Percentiles rank a stretch among this genome's conserved stretches.
These are phyloP conservation scores for Elsinoe batatas DNA, from an alignment of 2,329 filamentous ascomycete genomes.

Conservation along the genomic window DNA sequence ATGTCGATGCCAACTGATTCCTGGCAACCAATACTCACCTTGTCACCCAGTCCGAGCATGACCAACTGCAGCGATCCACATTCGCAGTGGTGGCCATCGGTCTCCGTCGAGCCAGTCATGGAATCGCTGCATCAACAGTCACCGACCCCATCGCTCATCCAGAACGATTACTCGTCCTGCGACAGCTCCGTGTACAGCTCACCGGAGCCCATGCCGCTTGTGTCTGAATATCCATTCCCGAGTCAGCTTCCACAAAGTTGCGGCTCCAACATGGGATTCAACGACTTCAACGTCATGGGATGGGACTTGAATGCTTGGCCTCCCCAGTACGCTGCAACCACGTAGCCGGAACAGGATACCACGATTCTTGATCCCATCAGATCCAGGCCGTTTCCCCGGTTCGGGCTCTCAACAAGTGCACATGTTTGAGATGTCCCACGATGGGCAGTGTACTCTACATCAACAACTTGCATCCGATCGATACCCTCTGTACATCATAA, in stretches of 20 bases:
- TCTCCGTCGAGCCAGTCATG: constrained; percentile 46
- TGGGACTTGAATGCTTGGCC: constrained; percentile 85
- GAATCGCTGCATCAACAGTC: constrained; percentile 63
- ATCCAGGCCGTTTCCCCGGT: neutral
- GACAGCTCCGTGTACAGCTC: constrained; percentile 61
- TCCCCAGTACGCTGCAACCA: constrained; percentile 60
- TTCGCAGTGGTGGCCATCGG: constrained; percentile 47
- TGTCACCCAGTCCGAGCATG: constrained; percentile 63
- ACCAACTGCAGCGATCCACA: constrained; percentile 64
- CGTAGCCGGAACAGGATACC: constrained; percentile 59
- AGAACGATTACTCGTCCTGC: constrained; percentile 50
- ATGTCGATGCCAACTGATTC: constrained; percentile 58
- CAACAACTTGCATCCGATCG: neutral
- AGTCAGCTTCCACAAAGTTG: constrained; percentile 80
- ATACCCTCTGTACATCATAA: constrained; percentile 9
- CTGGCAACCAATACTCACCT: constrained; percentile 76
- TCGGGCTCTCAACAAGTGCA: constrained; percentile 26
- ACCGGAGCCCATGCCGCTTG: constrained; percentile 61
- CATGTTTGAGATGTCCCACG: constrained; percentile 30
- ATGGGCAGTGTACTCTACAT: constrained; percentile 13
- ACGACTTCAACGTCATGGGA: constrained; percentile 67
- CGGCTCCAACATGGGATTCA: constrained; percentile 52
- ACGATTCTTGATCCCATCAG: constrained; percentile 32
- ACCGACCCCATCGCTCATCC: constrained; percentile 69
- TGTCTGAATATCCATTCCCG: constrained; percentile 69